Evolutionary conservation across 2,329 filamentous ascomycete species (phyloP), one percentile per base, ranked within the genome.

Genomic region (Moelleriella libera): DNA sequence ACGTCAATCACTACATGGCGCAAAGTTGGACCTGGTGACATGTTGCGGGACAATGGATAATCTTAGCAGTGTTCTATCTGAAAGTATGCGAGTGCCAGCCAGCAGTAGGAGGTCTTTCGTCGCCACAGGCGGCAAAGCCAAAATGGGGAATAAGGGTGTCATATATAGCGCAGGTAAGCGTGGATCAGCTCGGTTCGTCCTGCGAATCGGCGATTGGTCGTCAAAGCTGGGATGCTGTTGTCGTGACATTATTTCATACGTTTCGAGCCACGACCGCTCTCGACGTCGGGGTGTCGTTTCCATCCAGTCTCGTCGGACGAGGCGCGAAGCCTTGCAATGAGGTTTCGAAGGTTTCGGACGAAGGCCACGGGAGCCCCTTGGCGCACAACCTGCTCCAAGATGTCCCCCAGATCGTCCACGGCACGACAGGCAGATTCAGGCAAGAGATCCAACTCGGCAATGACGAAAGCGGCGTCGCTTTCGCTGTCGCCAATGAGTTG

Each of bases 351-450:
- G 46, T 59, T 63, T 11, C 58, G 57, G 11, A 67, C 57, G 48
- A 68, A 41, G 6, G 62, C 52, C 1, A 58, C 49, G 5, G 63
- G 61, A 1, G 62, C 65, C 5, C 62, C 63, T 41, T 62, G 55
- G 8, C 56, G 49, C 28, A 59, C 61, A 30, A 69, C 56, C 31
- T 51, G 54, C 10, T 64, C 7, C 62, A 6, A 61, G 54, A 6
- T 63, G 53, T 34, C 47, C 47, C 68, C 63, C 1, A 68, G 58
- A n/a, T 52, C 58, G 44, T 68, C 58, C 14, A 71, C 52, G 47
- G 69, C 70, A 49, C 67, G 68, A 44, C 61, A 66, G 41, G 70
- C 66, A 9, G 65, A 64, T 43, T 71, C 68, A 1, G 66, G 69
- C 2, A 74, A 59, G 28, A 66, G 56, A 12, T 57, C 58, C 4